Conservation (phyloP, 306 rosid species). For the Boehmeria nivea region DNA sequence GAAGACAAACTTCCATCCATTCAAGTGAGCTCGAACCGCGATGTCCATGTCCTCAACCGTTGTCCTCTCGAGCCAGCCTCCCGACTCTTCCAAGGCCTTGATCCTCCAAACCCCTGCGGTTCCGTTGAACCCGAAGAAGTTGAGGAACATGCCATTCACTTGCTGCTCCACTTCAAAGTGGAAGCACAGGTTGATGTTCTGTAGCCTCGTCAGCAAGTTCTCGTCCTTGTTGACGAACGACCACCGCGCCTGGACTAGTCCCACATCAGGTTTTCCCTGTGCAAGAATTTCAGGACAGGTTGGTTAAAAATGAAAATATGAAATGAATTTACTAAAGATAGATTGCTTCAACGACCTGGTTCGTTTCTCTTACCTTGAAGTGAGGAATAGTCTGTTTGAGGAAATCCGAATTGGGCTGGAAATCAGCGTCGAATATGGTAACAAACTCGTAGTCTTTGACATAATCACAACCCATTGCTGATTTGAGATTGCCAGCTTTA, state of each 20-base stretch:
- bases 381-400: constrained; percentile 84
- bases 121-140: constrained; percentile 97
- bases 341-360: too few relatives aligned
- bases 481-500: constrained; percentile 94
- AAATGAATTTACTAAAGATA: too few relatives aligned
- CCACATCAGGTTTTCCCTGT: constrained; percentile 91
- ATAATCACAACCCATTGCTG: constrained; percentile 93
- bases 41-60: constrained; percentile 99
- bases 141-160: constrained; percentile 81
- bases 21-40: constrained; percentile 88
- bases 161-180: constrained; percentile 99
- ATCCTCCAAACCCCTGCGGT: constrained; percentile 98
- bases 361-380: constrained; percentile 57
- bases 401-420: constrained; percentile 87
- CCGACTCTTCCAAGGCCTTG: constrained; percentile 88
- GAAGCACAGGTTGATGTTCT: constrained; percentile 91
- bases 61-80: constrained; percentile 97
- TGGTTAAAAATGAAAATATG: too few relatives aligned
- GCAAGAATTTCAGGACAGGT: constrained; percentile 8
- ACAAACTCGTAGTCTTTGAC: constrained; percentile 85
- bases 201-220: constrained; percentile 89
- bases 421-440: constrained; percentile 93
- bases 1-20: constrained; percentile 91
- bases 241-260: constrained; percentile 97
- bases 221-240: constrained; percentile 90